A percentile compares a stretch with the other conserved stretches of the same genome.
These are phyloP conservation scores for Salix brachista DNA, from an alignment of 345 rosid genomes.

Conservation along the genomic window DNA sequence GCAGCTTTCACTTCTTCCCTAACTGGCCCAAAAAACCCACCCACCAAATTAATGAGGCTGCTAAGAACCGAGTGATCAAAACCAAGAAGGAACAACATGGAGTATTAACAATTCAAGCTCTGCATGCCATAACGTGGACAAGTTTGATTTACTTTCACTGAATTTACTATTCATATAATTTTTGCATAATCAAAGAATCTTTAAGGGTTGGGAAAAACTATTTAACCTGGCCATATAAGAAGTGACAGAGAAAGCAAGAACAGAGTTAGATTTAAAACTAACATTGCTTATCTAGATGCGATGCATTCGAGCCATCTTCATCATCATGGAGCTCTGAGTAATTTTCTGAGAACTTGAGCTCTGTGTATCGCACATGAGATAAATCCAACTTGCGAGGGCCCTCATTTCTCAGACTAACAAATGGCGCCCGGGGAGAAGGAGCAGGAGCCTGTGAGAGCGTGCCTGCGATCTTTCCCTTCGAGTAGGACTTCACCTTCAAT, in stretches of 20 bases:
- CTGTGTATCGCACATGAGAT: constrained; percentile 32
- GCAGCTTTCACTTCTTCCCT: constrained; percentile 40
- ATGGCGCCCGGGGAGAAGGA: constrained; percentile 64
- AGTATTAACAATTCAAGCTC: neutral
- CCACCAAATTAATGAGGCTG: neutral
- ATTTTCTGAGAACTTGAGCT: constrained; percentile 38
- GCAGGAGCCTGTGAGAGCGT: constrained; percentile 48
- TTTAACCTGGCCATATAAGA: neutral
- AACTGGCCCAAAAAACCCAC: constrained; percentile 15
- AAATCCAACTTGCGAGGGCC: constrained; percentile 26
- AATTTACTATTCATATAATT: neutral
- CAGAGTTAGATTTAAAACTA: constrained; percentile 6
- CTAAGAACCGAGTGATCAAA: neutral
- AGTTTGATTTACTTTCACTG: neutral
- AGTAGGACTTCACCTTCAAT: constrained; percentile 43
- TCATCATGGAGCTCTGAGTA: constrained; percentile 36
- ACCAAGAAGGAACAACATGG: neutral
- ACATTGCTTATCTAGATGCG: constrained; percentile 29
- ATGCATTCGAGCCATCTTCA: constrained; percentile 21
- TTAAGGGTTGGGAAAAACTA: neutral
- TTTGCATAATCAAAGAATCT: neutral
- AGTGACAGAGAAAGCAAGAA: neutral
- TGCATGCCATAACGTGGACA: neutral
- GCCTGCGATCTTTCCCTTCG: constrained; percentile 27
- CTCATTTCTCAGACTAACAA: constrained; percentile 21